These are phyloP conservation scores for Russula sp. DNA, from an alignment of 768 basidiomycete species.

Conservation along the genomic window DNA sequence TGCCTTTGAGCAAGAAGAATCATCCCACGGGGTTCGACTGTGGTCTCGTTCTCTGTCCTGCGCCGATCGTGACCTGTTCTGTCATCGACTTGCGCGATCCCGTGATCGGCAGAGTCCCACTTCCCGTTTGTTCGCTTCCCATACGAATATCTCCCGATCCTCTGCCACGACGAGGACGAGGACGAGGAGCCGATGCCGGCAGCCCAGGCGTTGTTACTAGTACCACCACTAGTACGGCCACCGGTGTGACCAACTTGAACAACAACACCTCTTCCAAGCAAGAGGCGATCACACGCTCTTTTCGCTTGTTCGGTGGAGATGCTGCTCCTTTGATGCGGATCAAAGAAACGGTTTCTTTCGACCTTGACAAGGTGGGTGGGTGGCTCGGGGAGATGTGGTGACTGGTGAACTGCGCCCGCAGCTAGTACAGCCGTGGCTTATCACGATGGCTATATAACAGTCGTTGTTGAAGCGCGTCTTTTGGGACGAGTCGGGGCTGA, in stretches of 20 bases:
- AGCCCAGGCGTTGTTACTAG: neutral
- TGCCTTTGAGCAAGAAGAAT: conserved; percentile 21
- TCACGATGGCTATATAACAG: too few relatives aligned
- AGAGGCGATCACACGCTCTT: conserved; percentile 56
- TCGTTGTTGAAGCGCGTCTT: too few relatives aligned
- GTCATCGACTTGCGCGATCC: conserved; percentile 38
- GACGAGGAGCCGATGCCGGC: conserved; percentile 17
- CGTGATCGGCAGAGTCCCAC: conserved; percentile 38
- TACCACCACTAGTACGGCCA: neutral
- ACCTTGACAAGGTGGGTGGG: conserved; percentile 76
- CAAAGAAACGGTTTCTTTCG: conserved; percentile 80
- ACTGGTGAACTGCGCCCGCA: too few relatives aligned
- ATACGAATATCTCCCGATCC: conserved; percentile 32
- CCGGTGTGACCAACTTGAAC: too few relatives aligned
- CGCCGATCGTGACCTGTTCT: conserved; percentile 26
- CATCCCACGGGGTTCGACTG: conserved; percentile 36
- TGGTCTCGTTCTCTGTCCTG: conserved; percentile 52
- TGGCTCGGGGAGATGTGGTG: too few relatives aligned
- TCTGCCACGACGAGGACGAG: conserved; percentile 25
- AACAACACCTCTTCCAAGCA: too few relatives aligned
- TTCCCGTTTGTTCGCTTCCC: conserved; percentile 66
- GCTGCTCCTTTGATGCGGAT: conserved; percentile 37
- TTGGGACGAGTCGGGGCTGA: too few relatives aligned
- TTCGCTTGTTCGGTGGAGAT: conserved; percentile 30
- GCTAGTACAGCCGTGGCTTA: too few relatives aligned